These are phyloP conservation scores for Colletotrichum camelliae DNA, from an alignment of 2,329 filamentous ascomycete genomes.

Conservation along the genomic window DNA sequence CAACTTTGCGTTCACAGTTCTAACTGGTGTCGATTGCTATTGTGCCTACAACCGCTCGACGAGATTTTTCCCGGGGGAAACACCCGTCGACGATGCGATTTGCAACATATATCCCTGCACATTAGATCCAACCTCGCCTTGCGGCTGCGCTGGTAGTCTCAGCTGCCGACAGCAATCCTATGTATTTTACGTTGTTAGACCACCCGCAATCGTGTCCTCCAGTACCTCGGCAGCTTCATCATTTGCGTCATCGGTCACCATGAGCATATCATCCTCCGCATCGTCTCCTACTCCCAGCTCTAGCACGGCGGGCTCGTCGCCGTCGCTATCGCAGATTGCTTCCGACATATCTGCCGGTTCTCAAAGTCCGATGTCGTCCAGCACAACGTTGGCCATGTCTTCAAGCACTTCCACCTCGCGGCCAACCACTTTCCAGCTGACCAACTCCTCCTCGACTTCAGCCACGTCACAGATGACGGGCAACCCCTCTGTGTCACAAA, in stretches of 20 bases:
- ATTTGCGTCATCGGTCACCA: background rate
- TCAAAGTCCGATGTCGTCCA: background rate
- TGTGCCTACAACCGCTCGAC: background rate
- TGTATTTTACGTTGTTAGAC: background rate
- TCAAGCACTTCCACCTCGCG: background rate
- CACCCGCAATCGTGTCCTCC: background rate
- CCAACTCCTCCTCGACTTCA: background rate
- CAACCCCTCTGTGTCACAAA: background rate
- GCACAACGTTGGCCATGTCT: background rate
- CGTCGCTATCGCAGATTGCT: background rate
- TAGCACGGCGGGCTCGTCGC: background rate
- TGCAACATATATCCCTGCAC: background rate
- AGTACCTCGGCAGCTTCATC: background rate
- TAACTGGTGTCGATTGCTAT: background rate
- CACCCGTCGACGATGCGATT: background rate
- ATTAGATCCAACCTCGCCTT: background rate
- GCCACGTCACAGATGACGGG: background rate
- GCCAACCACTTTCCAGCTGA: background rate
- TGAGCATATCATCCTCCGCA: background rate
- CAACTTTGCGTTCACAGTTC: background rate
- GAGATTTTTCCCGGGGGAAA: too few species aligned
- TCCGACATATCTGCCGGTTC: background rate
- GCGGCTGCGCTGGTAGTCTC: background rate
- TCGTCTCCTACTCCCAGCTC: background rate
- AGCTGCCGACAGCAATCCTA: background rate